Percentiles rank a stretch among this genome's conserved stretches.
Evolutionary conservation across 257 asterid species (phyloP).

Genomic region (Jacaranda copaia): DNA sequence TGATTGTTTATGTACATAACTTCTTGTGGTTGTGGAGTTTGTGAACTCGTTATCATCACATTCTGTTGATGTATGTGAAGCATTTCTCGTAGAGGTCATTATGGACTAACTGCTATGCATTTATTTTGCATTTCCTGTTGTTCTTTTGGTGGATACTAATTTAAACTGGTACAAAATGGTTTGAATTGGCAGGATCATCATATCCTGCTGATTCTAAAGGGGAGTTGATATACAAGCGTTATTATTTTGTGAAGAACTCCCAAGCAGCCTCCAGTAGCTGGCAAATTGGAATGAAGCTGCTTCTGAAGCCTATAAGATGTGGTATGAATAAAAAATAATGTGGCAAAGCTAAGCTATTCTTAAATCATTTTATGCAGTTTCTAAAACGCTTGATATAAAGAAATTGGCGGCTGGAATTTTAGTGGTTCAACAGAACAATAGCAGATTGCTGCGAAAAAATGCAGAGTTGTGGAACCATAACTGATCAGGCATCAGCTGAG

Average conservation of each 20-base stretch:
- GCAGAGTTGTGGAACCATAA: too few relatives aligned
- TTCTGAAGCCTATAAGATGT: conserved; percentile 4
- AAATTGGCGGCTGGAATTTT: too few relatives aligned
- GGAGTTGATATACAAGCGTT: not conserved
- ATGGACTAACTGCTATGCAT: not conserved
- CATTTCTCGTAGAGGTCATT: too few relatives aligned
- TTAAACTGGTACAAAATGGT: conserved; percentile 14
- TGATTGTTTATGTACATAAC: not conserved
- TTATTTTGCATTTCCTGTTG: not conserved
- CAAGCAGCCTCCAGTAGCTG: conserved; percentile 15
- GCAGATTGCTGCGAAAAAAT: too few relatives aligned
- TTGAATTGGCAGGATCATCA: conserved; percentile 46
- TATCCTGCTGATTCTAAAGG: conserved; percentile 28
- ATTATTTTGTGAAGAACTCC: not conserved
- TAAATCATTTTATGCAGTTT: not conserved
- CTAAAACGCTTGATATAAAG: too few relatives aligned
- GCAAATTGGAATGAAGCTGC: conserved; percentile 3
- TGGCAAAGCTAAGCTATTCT: not conserved
- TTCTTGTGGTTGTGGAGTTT: not conserved
- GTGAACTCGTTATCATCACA: conserved; percentile 2
- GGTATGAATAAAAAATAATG: not conserved
- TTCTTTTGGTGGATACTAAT: conserved; percentile 30
- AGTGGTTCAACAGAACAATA: too few relatives aligned
- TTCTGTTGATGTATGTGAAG: not conserved
- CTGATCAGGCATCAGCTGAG: too few relatives aligned